Evolutionary conservation across 257 asterid genomes (phyloP).

Genomic region (Striga asiatica): DNA sequence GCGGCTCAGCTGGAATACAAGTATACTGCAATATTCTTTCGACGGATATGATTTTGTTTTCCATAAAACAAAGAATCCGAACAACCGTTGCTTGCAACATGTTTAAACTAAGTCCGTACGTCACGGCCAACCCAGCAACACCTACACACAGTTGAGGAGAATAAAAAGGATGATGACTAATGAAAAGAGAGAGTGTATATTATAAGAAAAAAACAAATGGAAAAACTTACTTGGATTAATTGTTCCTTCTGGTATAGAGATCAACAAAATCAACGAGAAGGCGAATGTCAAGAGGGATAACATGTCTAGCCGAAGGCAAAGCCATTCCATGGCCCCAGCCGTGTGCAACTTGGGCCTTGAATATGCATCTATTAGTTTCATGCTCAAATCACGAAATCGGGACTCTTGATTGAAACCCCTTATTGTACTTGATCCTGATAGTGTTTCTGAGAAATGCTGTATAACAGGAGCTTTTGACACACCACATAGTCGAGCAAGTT

Average conservation of each 20-base stretch:
- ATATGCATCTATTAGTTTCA: slow-evolving; percentile 72
- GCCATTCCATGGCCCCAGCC: slow-evolving; percentile 88
- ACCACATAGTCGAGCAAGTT: slow-evolving; percentile 70
- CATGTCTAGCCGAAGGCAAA: slow-evolving; percentile 74
- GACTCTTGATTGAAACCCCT: slow-evolving; percentile 68
- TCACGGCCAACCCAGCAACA: slow-evolving; percentile 81
- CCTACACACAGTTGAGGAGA: slow-evolving; percentile 33
- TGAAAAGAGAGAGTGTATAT: no score
- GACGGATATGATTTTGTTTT: slow-evolving; percentile 74
- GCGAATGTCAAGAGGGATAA: slow-evolving; percentile 62
- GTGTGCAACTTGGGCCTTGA: slow-evolving; percentile 69
- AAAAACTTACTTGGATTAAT: slow-evolving; percentile 62
- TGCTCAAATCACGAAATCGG: slow-evolving; percentile 52
- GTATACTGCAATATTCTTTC: slow-evolving; percentile 85
- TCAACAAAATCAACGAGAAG: slow-evolving; percentile 53
- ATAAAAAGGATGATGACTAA: neutral
- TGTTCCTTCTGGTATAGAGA: slow-evolving; percentile 65
- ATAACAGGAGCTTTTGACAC: slow-evolving; percentile 84
- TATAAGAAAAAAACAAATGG: neutral
- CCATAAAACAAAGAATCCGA: slow-evolving; percentile 64
- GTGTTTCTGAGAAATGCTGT: slow-evolving; percentile 86
- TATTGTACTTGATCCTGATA: slow-evolving; percentile 79
- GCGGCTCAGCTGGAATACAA: slow-evolving; percentile 59
- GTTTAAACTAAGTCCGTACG: slow-evolving; percentile 76
- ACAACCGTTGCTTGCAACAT: slow-evolving; percentile 56